Evolutionary conservation across 345 rosid species (phyloP), one percentile per base, ranked within the genome.

Genomic region (Pistacia integerrima): DNA sequence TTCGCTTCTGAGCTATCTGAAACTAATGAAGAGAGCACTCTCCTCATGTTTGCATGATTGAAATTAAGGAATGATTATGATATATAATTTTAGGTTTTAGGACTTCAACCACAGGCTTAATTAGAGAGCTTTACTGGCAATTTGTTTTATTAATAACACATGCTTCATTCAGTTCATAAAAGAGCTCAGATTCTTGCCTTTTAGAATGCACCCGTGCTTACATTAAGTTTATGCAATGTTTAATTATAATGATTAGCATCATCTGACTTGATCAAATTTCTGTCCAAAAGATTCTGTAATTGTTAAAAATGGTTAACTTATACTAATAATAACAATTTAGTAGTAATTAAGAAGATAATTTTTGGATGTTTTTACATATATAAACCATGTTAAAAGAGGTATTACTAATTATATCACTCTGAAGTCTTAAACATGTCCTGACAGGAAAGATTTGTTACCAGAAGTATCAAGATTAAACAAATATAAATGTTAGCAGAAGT

Each of bases 41-140:
- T 77, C 86, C 86, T 86, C 89, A 70, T 86, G 91, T 79, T 77
- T 80, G 80, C 80, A 91, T 89, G 86, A 89, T 91, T 88, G 80
- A 78, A 59, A 55, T 65, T 83, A 41, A 76, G 65, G 55, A 65
- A 86, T 70, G 69, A 65, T 82, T 48, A 67, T 67, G 20, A 20
- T 66, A 36, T 11, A n/a, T n/a, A 20, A 69, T 51, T 60, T 12
- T 67, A 67, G 30, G 73, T 70, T 67, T 82, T 83, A 75, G 72
- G 80, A 16, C 18, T 62, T 69, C 58, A 75, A 62, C 76, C 64
- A 67, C 70, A 30, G 76, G 64, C 61, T 48, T 65, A 25, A 25
- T 25, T 25, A 49, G 16, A 70, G 46, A 64, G 25, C 63, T 70
- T 77, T 63, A 4, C 64, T 13, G 22, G 20, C 71, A 44, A 36